phyloP scores from a whole-genome alignment of 2,329 filamentous ascomycete genomes.

The Colletotrichum costaricense region DNA sequence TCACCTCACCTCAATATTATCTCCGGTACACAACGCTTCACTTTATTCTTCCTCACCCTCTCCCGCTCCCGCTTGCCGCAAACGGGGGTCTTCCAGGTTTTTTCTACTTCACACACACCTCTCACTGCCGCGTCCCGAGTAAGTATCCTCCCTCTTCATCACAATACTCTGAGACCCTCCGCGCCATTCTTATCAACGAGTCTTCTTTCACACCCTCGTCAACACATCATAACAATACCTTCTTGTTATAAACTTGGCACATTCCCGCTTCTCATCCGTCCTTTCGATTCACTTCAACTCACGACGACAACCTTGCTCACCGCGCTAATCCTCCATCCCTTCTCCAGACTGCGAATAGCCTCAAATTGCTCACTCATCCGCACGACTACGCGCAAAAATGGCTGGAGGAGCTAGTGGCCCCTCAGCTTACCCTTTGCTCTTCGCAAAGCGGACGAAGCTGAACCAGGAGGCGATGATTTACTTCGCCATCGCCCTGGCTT shows the following conservation, averaged over 20 bases:
- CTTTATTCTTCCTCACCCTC: background rate
- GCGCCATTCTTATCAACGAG: background rate
- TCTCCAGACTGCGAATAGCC: background rate
- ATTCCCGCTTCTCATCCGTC: background rate
- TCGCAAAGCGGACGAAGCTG: constrained; percentile 34
- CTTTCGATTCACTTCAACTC: background rate
- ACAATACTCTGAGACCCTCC: background rate
- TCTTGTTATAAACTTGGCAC: constrained; percentile 22
- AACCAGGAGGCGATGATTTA: constrained; percentile 41
- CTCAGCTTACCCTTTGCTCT: constrained; percentile 16
- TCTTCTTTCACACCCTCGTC: background rate
- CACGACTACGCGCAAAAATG: constrained; percentile 8
- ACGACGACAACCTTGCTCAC: background rate
- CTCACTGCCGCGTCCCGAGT: background rate
- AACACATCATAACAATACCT: background rate
- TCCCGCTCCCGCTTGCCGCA: background rate
- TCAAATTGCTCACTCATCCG: background rate
- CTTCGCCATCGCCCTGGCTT: constrained; percentile 36
- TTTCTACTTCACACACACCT: background rate
- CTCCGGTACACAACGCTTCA: background rate
- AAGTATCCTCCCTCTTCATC: background rate
- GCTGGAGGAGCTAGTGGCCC: constrained; percentile 10
- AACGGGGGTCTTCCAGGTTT: background rate
- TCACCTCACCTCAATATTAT: background rate
- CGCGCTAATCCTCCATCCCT: background rate